A percentile compares a stretch with the other conserved stretches of the same genome.
These are phyloP conservation scores for Penicillium samsonianum DNA, from an alignment of 495 filamentous ascomycete species.

Conservation along the genomic window DNA sequence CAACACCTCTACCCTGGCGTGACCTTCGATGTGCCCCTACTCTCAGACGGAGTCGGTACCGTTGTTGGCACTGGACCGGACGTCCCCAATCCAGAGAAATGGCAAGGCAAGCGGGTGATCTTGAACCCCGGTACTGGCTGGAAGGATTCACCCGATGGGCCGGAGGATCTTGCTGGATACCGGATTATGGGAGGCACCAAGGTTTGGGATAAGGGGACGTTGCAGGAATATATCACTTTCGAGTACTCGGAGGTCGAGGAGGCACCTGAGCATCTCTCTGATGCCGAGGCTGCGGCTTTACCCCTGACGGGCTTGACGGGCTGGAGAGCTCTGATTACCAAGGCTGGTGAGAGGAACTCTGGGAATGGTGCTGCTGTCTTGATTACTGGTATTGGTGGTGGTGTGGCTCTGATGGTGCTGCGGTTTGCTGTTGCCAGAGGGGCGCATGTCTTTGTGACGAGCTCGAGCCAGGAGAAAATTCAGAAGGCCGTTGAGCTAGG, in stretches of 20 bases:
- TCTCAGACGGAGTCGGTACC: constrained; percentile 75
- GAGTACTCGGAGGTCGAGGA: constrained; percentile 70
- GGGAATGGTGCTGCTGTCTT: constrained; percentile 62
- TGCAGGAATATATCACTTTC: constrained; percentile 70
- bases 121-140: constrained; percentile 75
- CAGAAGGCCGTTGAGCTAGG: constrained; percentile 62
- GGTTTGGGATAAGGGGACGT: constrained; percentile 62
- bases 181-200: constrained; percentile 73
- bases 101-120: constrained; percentile 69
- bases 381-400: constrained; percentile 78
- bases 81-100: constrained; percentile 46
- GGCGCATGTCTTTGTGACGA: constrained; percentile 68
- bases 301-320: constrained; percentile 84
- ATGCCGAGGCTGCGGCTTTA: constrained; percentile 75
- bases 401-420: constrained; percentile 71
- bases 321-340: constrained; percentile 79
- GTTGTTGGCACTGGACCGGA: constrained; percentile 63
- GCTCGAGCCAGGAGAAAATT: constrained; percentile 64
- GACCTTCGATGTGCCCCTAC: constrained; percentile 71
- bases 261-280: constrained; percentile 67
- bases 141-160: constrained; percentile 67
- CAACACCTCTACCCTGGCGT: constrained; percentile 86
- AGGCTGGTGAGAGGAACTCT: constrained; percentile 58
- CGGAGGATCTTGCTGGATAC: constrained; percentile 63
- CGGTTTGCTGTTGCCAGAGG: constrained; percentile 69